Base-by-base conservation (phyloP, 2,329 filamentous ascomycete genomes). In the Neonectria ditissima region DNA sequence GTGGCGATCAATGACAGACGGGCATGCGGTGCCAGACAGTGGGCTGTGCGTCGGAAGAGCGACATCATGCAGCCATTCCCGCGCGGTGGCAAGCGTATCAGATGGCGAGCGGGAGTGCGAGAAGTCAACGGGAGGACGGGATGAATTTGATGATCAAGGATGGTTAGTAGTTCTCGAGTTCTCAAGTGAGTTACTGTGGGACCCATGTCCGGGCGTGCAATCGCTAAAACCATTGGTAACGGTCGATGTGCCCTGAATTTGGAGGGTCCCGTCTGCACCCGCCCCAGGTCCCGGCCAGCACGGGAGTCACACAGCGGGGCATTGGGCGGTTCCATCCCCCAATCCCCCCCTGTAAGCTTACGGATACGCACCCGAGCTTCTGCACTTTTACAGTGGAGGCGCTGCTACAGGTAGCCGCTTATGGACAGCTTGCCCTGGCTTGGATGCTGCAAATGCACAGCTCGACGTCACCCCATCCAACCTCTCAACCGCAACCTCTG, bases 61-160 rank as follows among this genome's bases (percentile, higher is more conserved):
- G 63, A 69, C 71, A 73, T 73, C 18, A 32, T 63, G 62, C 26
- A 44, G 28, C 41, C 68, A 62, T 68, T 44, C 30, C 54, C 51
- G 60, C 41, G 47, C 47, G 34, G 43, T 11, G 43, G 58, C 37
- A 32, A 45, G 24, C 57, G 48, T 34, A 45, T 59, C 59, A 50
- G 47, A 37, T 54, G 41, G 52, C 28, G 37, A 20, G 53, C 56
- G 41, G 51, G 51, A 20, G 53, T 54, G 41, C 48, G 51, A 45
- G 57, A 53, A 32, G 45, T 54, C 32, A 52, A 44, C 34, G 50
- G 52, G 59, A 55, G 48, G 5, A 58, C 57, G 61, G 66, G 65
- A 59, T 66, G 69, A 60, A 57, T 56, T 59, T 63, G 55, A 32
- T 37, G 43, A 63, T 63, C 55, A 41, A 43, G 30, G 55, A 34